Percentiles rank a stretch among this genome's conserved stretches.
phyloP scores from a whole-genome alignment of 2,329 filamentous ascomycete genomes.

The Hirsutella thompsonii region DNA sequence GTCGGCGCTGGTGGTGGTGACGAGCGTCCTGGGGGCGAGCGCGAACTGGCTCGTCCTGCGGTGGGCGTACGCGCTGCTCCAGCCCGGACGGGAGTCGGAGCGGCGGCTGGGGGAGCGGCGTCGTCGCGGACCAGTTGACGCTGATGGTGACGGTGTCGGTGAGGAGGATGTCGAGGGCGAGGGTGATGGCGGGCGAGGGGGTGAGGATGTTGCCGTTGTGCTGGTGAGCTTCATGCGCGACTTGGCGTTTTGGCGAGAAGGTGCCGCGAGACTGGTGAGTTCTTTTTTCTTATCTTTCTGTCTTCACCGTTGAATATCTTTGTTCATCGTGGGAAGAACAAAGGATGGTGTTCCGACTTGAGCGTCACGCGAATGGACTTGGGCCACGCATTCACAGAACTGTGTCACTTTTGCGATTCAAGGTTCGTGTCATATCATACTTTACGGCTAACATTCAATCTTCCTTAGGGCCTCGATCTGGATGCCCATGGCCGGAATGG shows the following conservation, averaged over 20 bases:
- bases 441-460: background rate
- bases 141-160: conserved; percentile 9
- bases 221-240: conserved; percentile 77
- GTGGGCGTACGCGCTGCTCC: conserved; percentile 36
- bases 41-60: conserved; percentile 54
- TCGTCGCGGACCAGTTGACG: background rate
- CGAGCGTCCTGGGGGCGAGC: conserved; percentile 50
- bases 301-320: too few relatives aligned
- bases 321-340: too few relatives aligned
- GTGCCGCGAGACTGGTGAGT: conserved; percentile 50
- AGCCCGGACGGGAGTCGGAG: background rate
- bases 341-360: background rate
- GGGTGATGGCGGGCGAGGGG: conserved; percentile 9
- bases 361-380: background rate
- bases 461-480: conserved; percentile 54
- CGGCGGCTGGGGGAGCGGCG: conserved; percentile 8
- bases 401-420: too few relatives aligned
- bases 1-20: conserved; percentile 51
- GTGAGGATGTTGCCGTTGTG: conserved; percentile 41
- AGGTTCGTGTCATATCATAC: too few relatives aligned
- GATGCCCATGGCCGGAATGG: conserved; percentile 42
- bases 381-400: too few relatives aligned
- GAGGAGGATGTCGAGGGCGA: conserved; percentile 22
- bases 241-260: conserved; percentile 64
- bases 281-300: background rate